Conservation (phyloP, 805 yeast species). For the Metschnikowia koreensis region DNA sequence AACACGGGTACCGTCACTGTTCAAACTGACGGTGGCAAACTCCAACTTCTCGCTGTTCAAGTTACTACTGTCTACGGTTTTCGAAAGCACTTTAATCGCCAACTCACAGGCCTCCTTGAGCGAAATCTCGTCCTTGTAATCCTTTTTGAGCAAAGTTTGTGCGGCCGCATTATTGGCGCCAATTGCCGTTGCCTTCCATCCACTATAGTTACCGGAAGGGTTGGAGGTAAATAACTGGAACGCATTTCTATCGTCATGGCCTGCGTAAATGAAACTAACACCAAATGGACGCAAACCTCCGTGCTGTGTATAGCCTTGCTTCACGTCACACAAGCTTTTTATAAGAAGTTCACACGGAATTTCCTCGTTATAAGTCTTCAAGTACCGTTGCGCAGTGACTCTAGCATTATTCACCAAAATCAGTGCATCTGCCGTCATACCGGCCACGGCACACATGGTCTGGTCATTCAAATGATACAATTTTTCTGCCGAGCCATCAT, state of each 20-base stretch:
- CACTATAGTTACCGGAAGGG: slow-evolving; percentile 96
- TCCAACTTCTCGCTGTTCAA: slow-evolving; percentile 89
- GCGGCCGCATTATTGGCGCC: slow-evolving; percentile 97
- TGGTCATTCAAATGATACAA: slow-evolving; percentile 78
- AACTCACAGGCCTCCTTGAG: slow-evolving; percentile 77
- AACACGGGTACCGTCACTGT: slow-evolving; percentile 45
- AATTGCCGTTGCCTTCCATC: slow-evolving; percentile 97
- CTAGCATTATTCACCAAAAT: slow-evolving; percentile 88
- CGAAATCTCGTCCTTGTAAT: slow-evolving; percentile 77
- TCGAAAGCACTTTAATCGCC: slow-evolving; percentile 87
- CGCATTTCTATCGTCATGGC: slow-evolving; percentile 84
- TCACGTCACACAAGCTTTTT: slow-evolving; percentile 83
- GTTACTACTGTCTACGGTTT: slow-evolving; percentile 88
- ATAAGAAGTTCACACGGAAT: slow-evolving; percentile 93
- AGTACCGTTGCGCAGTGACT: slow-evolving; percentile 75
- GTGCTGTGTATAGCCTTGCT: slow-evolving; percentile 97
- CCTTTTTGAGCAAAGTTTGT: slow-evolving; percentile 92
- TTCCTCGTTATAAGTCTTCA: slow-evolving; percentile 85
- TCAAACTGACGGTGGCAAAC: slow-evolving; percentile 72
- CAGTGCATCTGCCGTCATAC: slow-evolving; percentile 95
- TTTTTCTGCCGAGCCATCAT: slow-evolving; percentile 91
- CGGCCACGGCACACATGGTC: slow-evolving; percentile 93
- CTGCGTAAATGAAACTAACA: slow-evolving; percentile 93
- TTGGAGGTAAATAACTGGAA: slow-evolving; percentile 93
- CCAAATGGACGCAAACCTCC: slow-evolving; percentile 99